Evolutionary conservation across 2,329 filamentous ascomycete genomes (phyloP).

Genomic region (Lasiodiplodia sp.): DNA sequence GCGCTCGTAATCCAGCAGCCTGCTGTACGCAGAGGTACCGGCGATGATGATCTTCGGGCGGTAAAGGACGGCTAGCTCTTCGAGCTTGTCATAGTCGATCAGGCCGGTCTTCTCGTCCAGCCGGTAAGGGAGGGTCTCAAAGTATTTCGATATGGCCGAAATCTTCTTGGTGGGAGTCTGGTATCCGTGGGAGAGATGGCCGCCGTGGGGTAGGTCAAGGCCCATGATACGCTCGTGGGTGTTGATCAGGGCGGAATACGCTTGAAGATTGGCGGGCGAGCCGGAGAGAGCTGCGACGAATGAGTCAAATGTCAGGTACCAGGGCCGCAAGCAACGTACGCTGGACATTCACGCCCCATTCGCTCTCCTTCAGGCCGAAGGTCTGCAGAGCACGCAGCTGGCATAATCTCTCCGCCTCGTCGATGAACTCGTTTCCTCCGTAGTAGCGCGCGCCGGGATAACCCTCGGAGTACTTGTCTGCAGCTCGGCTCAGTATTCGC

Average conservation of each 20-base stretch:
- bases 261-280: slow-evolving; percentile 76
- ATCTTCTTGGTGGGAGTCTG: slow-evolving; percentile 86
- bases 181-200: slow-evolving; percentile 95
- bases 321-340: slow-evolving; percentile 53
- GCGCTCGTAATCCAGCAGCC: slow-evolving; percentile 93
- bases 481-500: slow-evolving; percentile 48
- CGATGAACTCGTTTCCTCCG: slow-evolving; percentile 98
- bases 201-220: slow-evolving; percentile 93
- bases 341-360: slow-evolving; percentile 99
- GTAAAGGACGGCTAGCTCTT: slow-evolving; percentile 89
- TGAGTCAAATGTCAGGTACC: slow-evolving; percentile 33
- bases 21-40: slow-evolving; percentile 97
- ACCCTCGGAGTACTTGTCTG: slow-evolving; percentile 97
- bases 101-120: slow-evolving; percentile 88
- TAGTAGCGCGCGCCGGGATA: slow-evolving; percentile 99
- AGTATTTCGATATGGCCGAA: slow-evolving; percentile 97
- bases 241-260: slow-evolving; percentile 91
- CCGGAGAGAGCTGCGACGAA: slow-evolving; percentile 73
- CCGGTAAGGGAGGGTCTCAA: slow-evolving; percentile 97
- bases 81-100: slow-evolving; percentile 94
- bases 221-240: slow-evolving; percentile 97
- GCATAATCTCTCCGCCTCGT: slow-evolving; percentile 93
- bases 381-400: slow-evolving; percentile 91
- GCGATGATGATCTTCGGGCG: slow-evolving; percentile 96
- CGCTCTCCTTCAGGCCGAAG: slow-evolving; percentile 82